Evolutionary conservation across 2,329 filamentous ascomycete genomes (phyloP).

Genomic region (Fusarium domesticum): DNA sequence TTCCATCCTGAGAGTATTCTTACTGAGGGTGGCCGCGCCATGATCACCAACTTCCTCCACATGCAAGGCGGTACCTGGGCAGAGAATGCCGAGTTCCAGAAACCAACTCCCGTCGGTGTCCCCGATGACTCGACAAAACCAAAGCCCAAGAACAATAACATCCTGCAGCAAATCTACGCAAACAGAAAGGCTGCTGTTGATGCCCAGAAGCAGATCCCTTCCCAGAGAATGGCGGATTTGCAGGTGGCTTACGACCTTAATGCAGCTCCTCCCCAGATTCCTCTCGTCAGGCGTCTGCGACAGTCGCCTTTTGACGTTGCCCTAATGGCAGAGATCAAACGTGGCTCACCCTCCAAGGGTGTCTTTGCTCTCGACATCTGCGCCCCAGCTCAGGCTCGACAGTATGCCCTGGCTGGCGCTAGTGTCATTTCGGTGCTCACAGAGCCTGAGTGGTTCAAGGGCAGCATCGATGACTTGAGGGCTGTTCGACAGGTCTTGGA

Average conservation of each 20-base stretch:
- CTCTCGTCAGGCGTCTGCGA: constrained; percentile 74
- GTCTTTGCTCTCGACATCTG: constrained; percentile 85
- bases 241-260: constrained; percentile 84
- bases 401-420: constrained; percentile 89
- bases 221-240: constrained; percentile 76
- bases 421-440: constrained; percentile 98
- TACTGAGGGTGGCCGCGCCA: constrained; percentile 79
- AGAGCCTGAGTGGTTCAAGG: constrained; percentile 99
- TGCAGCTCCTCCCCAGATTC: constrained; percentile 77
- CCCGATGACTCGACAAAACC: constrained; percentile 24
- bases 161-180: constrained; percentile 86
- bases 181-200: constrained; percentile 73
- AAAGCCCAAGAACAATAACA: constrained; percentile 68
- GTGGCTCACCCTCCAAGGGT: constrained; percentile 93
- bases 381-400: constrained; percentile 83
- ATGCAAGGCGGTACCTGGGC: constrained; percentile 91
- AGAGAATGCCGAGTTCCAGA: constrained; percentile 64
- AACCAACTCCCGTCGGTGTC: constrained; percentile 33
- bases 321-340: constrained; percentile 95
- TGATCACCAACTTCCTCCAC: constrained; percentile 88
- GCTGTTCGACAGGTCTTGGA: constrained; percentile 85
- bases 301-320: constrained; percentile 85
- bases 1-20: constrained; percentile 98
- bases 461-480: constrained; percentile 88
- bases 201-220: constrained; percentile 80